These are phyloP conservation scores for Phytophthora meadii DNA, from an alignment of 352 stramenopile genomes.

Conservation along the genomic window DNA sequence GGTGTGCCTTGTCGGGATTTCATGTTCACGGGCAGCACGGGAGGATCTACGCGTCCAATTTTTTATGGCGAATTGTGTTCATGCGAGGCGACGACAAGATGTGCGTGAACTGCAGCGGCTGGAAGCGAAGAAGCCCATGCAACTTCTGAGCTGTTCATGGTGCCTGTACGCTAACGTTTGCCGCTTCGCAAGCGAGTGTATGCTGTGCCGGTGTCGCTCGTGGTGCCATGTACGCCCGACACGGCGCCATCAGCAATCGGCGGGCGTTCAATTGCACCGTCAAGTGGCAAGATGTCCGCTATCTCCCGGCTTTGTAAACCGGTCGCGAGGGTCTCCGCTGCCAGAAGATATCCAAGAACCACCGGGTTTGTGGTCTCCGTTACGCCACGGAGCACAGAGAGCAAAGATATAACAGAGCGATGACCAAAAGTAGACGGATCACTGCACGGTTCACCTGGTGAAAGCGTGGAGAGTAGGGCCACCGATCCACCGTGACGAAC, in stretches of 20 bases:
- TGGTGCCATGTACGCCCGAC: constrained; percentile 16
- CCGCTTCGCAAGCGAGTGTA: neutral
- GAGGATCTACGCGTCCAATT: constrained; percentile 6
- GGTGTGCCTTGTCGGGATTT: constrained; percentile 13
- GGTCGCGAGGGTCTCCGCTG: constrained; percentile 16
- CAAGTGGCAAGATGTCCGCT: constrained; percentile 21
- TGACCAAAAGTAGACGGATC: constrained; percentile 23
- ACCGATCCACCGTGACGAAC: constrained; percentile 18
- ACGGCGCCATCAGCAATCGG: constrained; percentile 29
- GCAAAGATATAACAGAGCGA: constrained; percentile 1
- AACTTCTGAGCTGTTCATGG: constrained; percentile 14
- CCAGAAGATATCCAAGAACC: constrained; percentile 32
- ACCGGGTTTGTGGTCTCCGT: constrained; percentile 15
- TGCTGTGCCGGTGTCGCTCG: constrained; percentile 10
- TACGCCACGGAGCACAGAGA: constrained; percentile 6
- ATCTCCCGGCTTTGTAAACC: constrained; percentile 18
- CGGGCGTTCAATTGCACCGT: constrained; percentile 24
- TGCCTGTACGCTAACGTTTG: constrained; percentile 2
- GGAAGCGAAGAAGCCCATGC: constrained; percentile 24
- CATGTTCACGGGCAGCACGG: neutral
- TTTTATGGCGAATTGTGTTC: constrained; percentile 13
- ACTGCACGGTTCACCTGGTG: constrained; percentile 22
- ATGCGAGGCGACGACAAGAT: constrained; percentile 34
- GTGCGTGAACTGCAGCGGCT: constrained; percentile 30
- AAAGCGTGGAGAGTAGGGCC: constrained; percentile 19